Evolutionary conservation across 2,329 filamentous ascomycete species (phyloP).

Genomic region (Talaromyces sp.): DNA sequence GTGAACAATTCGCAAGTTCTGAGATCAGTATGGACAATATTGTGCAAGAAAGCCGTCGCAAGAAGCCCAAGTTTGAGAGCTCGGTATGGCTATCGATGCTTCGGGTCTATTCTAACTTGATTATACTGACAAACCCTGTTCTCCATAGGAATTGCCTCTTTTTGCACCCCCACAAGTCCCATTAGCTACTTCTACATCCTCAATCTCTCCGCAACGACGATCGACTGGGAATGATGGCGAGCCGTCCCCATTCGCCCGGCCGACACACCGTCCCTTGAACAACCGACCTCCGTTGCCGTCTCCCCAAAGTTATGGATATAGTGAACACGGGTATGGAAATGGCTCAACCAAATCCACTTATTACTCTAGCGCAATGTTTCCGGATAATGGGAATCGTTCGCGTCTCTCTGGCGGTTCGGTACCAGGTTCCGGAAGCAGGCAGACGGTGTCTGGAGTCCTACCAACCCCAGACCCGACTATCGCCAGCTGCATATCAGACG

Average conservation of each 20-base stretch:
- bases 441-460: conserved; percentile 59
- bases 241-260: conserved; percentile 68
- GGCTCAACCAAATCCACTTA: conserved; percentile 38
- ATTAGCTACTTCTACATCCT: conserved; percentile 93
- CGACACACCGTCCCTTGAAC: conserved; percentile 74
- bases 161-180: conserved; percentile 95
- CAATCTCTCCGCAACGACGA: conserved; percentile 86
- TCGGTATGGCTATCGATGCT: conserved; percentile 66
- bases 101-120: neutral
- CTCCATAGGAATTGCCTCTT: conserved; percentile 78
- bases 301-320: conserved; percentile 70
- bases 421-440: conserved; percentile 40
- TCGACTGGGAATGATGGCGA: conserved; percentile 67
- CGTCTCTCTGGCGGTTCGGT: conserved; percentile 49
- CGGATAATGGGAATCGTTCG: conserved; percentile 60
- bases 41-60: conserved; percentile 90
- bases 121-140: conserved; percentile 21
- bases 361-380: conserved; percentile 59
- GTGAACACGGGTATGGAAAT: conserved; percentile 39
- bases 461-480: conserved; percentile 97
- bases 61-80: conserved; percentile 92
- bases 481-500: conserved; percentile 93
- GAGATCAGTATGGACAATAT: conserved; percentile 99
- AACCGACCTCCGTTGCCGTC: conserved; percentile 77
- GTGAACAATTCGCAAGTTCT: conserved; percentile 83